A percentile compares a stretch with the other conserved stretches of the same genome.
These are phyloP conservation scores for Geranium brycei DNA, from an alignment of 345 rosid genomes.

Conservation along the genomic window DNA sequence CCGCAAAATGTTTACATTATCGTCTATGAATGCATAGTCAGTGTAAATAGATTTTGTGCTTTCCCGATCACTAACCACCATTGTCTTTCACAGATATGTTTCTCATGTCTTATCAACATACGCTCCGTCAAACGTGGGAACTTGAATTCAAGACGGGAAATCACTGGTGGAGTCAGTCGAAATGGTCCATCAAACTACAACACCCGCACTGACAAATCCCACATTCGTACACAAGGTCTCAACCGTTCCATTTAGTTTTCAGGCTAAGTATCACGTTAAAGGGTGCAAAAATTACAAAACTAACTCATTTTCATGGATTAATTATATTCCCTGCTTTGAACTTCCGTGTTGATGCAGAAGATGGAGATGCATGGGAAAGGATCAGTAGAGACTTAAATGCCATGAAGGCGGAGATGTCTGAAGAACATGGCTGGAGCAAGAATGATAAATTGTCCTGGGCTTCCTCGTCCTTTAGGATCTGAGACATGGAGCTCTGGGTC, in stretches of 20 bases:
- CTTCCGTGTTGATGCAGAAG: conserved; percentile 27
- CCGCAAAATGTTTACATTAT: too few species aligned
- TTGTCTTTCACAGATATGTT: conserved; percentile 46
- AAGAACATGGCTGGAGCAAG: conserved; percentile 38
- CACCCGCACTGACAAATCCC: conserved; percentile 16
- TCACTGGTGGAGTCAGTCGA: conserved; percentile 13
- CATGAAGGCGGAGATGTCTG: conserved; percentile 50
- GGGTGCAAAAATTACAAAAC: conserved; percentile 1
- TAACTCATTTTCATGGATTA: background rate
- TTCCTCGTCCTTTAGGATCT: conserved; percentile 49
- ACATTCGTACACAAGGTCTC: conserved; percentile 39
- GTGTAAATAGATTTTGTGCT: too few species aligned
- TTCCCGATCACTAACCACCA: background rate
- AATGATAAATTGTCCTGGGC: conserved; percentile 30
- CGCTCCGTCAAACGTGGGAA: conserved; percentile 34
- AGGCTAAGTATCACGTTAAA: background rate
- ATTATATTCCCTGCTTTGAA: background rate
- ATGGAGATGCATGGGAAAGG: conserved; percentile 67
- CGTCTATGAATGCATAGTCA: too few species aligned
- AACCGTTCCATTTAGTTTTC: background rate
- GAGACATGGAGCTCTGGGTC: conserved; percentile 80
- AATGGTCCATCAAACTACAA: conserved; percentile 12
- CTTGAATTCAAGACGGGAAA: conserved; percentile 14
- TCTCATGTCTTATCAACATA: conserved; percentile 57
- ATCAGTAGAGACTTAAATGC: conserved; percentile 44